phyloP scores from a whole-genome alignment of 208 protist species.

The Crithidia bombi region DNA sequence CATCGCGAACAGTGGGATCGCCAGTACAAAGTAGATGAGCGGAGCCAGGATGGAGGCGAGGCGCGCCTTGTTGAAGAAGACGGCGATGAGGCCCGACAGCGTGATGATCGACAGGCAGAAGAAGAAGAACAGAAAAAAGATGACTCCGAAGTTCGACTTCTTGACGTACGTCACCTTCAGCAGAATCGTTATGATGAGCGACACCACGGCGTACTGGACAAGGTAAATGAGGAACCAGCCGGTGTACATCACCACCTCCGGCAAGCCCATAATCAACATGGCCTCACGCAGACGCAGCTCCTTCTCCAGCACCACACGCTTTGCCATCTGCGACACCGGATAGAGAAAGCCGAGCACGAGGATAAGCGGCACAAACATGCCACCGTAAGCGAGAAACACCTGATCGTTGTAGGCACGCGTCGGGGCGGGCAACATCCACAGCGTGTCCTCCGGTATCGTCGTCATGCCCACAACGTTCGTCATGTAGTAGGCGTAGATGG shows the following conservation, averaged over 20 bases:
- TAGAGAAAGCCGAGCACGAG: constrained; percentile 81
- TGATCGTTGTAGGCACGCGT: constrained; percentile 50
- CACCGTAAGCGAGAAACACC: constrained; percentile 52
- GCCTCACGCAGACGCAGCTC: constrained; percentile 83
- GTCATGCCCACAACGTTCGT: constrained; percentile 36
- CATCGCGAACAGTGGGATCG: constrained; percentile 68
- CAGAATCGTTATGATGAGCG: constrained; percentile 62
- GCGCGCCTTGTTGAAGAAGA: constrained; percentile 80
- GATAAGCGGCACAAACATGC: constrained; percentile 63
- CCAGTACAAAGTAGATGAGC: constrained; percentile 70
- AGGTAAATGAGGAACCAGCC: constrained; percentile 67
- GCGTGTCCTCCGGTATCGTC: constrained; percentile 17
- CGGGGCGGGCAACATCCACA: constrained; percentile 48
- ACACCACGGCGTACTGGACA: constrained; percentile 53
- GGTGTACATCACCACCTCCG: constrained; percentile 61
- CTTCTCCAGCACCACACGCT: constrained; percentile 86
- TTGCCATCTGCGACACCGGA: constrained; percentile 77
- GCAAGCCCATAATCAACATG: constrained; percentile 89
- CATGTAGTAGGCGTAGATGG: constrained; percentile 48
- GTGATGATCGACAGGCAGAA: constrained; percentile 59
- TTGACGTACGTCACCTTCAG: constrained; percentile 57
- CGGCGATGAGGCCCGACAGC: constrained; percentile 56
- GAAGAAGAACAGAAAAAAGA: constrained; percentile 74
- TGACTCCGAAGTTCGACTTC: constrained; percentile 46
- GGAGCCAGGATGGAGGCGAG: constrained; percentile 65